Evolutionary conservation across 2,329 filamentous ascomycete genomes (phyloP).

Genomic region (Bisporella sp.): DNA sequence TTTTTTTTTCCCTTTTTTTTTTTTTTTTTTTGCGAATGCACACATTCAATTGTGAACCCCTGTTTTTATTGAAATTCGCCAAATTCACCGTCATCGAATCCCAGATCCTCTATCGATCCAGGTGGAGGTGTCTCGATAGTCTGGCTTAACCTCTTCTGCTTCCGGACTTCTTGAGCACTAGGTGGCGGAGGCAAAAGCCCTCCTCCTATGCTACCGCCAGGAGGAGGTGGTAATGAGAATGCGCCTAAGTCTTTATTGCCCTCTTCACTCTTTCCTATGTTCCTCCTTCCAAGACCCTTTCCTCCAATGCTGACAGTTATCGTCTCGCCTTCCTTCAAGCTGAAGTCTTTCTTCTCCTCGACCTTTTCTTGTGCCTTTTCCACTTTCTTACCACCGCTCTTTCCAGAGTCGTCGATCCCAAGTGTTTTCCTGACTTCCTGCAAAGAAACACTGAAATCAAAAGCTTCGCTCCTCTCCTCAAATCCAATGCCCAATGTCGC

Average conservation of each 20-base stretch:
- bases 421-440: constrained; percentile 70
- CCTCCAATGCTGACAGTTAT: constrained; percentile 74
- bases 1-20: no score
- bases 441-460: constrained; percentile 76
- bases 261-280: constrained; percentile 17
- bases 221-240: constrained; percentile 69
- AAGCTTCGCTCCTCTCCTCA: constrained; percentile 78
- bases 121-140: constrained; percentile 39
- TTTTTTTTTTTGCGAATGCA: no score
- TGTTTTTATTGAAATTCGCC: constrained; percentile 59
- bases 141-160: constrained; percentile 47
- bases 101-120: constrained; percentile 51
- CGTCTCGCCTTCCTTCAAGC: constrained; percentile 82
- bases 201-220: constrained; percentile 24
- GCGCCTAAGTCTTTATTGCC: constrained; percentile 15
- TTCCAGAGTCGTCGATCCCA: constrained; percentile 45
- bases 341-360: constrained; percentile 65
- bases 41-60: no score
- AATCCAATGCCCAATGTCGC: constrained; percentile 80
- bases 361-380: constrained; percentile 30
- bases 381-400: constrained; percentile 22
- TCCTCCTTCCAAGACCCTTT: constrained; percentile 29
- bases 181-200: constrained; percentile 61
- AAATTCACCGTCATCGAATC: constrained; percentile 84
- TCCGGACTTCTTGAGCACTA: constrained; percentile 52